Evolutionary conservation across 495 filamentous ascomycete genomes (phyloP).

Genomic region (Hypomontagnella monticulosa): DNA sequence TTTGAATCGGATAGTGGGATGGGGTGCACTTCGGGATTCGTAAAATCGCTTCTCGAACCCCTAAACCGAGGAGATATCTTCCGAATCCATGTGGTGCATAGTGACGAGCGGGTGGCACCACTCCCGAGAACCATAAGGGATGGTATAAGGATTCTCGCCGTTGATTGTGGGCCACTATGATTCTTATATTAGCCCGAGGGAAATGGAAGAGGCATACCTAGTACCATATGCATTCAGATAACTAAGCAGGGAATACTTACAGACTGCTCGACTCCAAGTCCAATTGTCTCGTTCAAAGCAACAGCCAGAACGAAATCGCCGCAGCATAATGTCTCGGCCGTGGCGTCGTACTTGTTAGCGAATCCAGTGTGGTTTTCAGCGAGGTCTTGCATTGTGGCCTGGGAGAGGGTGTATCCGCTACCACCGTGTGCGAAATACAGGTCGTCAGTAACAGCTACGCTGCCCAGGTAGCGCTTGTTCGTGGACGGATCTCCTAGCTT

Average conservation of each 20-base stretch:
- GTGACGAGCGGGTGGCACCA: slow-evolving; percentile 70
- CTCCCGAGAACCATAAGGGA: slow-evolving; percentile 61
- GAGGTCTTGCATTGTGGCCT: slow-evolving; percentile 62
- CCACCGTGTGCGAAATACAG: slow-evolving; percentile 74
- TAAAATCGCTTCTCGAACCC: slow-evolving; percentile 59
- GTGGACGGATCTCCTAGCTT: slow-evolving; percentile 54
- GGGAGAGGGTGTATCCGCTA: slow-evolving; percentile 71
- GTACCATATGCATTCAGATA: neutral
- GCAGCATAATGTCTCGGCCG: slow-evolving; percentile 68
- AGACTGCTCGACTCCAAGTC: slow-evolving; percentile 45
- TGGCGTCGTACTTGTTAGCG: slow-evolving; percentile 61
- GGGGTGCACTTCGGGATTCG: slow-evolving; percentile 5
- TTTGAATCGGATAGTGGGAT: slow-evolving; percentile 50
- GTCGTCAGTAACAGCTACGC: slow-evolving; percentile 62
- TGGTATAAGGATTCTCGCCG: slow-evolving; percentile 60
- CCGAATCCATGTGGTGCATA: slow-evolving; percentile 68
- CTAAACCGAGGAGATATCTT: slow-evolving; percentile 64
- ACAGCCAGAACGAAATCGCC: slow-evolving; percentile 73
- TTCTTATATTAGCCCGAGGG: neutral
- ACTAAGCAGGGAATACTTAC: slow-evolving; percentile 37
- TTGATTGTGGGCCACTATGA: slow-evolving; percentile 65
- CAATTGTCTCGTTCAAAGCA: slow-evolving; percentile 62
- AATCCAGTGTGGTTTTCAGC: slow-evolving; percentile 52
- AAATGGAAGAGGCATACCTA: neutral
- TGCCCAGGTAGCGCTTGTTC: slow-evolving; percentile 67